Conservation (phyloP, 345 rosid species). For the Turnera subulata region DNA sequence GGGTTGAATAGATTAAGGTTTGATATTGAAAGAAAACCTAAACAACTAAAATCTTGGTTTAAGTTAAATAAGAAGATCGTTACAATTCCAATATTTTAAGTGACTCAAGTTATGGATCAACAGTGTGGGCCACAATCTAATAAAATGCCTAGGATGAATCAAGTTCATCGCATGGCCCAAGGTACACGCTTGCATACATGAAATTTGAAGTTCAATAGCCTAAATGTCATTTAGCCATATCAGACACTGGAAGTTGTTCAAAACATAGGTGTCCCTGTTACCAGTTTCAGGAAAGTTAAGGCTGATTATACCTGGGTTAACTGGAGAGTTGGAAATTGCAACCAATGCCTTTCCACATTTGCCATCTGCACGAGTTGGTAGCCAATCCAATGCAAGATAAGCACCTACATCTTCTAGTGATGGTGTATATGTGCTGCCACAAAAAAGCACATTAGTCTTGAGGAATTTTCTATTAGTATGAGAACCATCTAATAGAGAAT, state of each 20-base stretch:
- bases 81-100: not conserved
- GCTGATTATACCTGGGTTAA: slow-evolving; percentile 58
- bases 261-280: not conserved
- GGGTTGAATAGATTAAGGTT: slow-evolving; percentile 20
- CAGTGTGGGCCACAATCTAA: not conserved
- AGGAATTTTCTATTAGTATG: not conserved
- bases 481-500: not conserved
- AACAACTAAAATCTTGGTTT: not conserved
- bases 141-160: not conserved
- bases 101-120: not conserved
- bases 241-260: no score
- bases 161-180: not conserved
- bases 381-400: slow-evolving; percentile 75
- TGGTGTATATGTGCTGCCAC: slow-evolving; percentile 70
- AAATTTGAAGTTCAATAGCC: not conserved
- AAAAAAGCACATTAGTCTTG: slow-evolving; percentile 9
- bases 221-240: no score
- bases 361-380: slow-evolving; percentile 81
- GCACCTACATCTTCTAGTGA: slow-evolving; percentile 83
- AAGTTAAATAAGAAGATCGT: not conserved
- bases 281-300: not conserved
- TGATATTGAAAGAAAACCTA: not conserved
- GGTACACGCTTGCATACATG: not conserved
- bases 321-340: slow-evolving; percentile 64
- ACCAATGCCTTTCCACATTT: slow-evolving; percentile 80